Percentiles rank a stretch among this genome's conserved stretches.
These are phyloP conservation scores for Aspergillus bertholletiae DNA, from an alignment of 495 filamentous ascomycete genomes.

Conservation along the genomic window DNA sequence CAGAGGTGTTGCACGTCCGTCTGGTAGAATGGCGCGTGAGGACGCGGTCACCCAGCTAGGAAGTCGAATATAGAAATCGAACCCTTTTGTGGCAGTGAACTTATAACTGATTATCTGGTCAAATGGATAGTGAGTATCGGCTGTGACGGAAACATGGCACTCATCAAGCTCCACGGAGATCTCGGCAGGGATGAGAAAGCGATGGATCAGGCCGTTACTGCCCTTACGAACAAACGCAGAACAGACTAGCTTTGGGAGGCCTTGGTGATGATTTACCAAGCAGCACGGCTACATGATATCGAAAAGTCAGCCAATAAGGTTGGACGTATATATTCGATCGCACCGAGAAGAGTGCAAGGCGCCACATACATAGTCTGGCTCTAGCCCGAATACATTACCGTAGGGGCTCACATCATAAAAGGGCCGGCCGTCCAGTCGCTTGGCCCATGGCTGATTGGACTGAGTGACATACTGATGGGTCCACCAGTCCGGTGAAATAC, in stretches of 20 bases:
- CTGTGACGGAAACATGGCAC: not conserved
- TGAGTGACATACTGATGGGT: conserved; percentile 57
- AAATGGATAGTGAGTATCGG: not conserved
- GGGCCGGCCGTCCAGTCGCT: conserved; percentile 25
- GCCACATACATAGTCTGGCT: conserved; percentile 24
- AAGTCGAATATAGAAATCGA: not conserved
- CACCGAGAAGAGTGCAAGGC: not conserved
- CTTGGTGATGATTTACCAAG: conserved; percentile 62
- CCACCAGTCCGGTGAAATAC: conserved; percentile 57
- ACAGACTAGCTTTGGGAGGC: conserved; percentile 54
- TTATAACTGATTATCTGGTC: not conserved
- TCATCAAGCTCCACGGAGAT: not conserved
- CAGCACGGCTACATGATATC: conserved; percentile 46
- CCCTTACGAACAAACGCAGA: conserved; percentile 12
- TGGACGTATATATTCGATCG: not conserved
- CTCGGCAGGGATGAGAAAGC: conserved; percentile 16
- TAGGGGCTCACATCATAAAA: not conserved
- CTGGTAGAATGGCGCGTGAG: not conserved
- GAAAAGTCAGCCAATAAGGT: not conserved
- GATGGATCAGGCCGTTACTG: conserved; percentile 16
- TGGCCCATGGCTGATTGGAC: conserved; percentile 52
- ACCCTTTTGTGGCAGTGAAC: conserved; percentile 7
- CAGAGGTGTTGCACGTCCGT: not conserved
- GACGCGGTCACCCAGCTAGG: not conserved
- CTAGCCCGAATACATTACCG: conserved; percentile 14